phyloP scores from a whole-genome alignment of 441 rosid species.

The Arabidopsis lyrata region DNA sequence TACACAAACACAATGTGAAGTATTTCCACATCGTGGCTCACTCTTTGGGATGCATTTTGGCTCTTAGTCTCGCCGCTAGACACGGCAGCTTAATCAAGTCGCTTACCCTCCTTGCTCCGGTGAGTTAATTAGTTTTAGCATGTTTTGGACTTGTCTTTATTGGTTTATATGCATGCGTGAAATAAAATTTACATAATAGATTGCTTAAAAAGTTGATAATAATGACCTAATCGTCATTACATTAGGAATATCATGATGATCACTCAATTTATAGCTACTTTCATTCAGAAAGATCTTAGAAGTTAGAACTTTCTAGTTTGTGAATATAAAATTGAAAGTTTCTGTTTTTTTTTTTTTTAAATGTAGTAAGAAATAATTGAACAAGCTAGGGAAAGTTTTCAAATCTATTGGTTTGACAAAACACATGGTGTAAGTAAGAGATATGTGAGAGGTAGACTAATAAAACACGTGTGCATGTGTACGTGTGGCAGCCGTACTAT shows the following conservation, averaged over 20 bases:
- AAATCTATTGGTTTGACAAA: conserved; percentile 9
- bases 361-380: conserved; percentile 1
- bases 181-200: not conserved
- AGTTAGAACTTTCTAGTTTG: not conserved
- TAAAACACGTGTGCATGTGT: conserved; percentile 27
- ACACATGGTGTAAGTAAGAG: not conserved
- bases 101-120: conserved; percentile 90
- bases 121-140: conserved; percentile 47
- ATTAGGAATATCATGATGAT: not conserved
- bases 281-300: not conserved
- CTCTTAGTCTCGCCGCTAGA: conserved; percentile 83
- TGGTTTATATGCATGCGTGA: conserved; percentile 51
- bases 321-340: too few relatives aligned
- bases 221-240: not conserved
- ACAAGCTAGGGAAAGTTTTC: not conserved
- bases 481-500: conserved; percentile 70
- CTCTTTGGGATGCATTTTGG: conserved; percentile 95
- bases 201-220: conserved; percentile 1
- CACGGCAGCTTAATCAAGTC: conserved; percentile 79
- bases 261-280: not conserved
- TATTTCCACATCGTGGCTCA: conserved; percentile 97
- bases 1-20: conserved; percentile 68
- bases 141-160: conserved; percentile 64
- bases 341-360: not conserved
- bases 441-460: conserved; percentile 3